Percentiles rank a stretch among this genome's conserved stretches.
phyloP scores from a whole-genome alignment of 2,329 filamentous ascomycete species.

The Fusarium sp. region DNA sequence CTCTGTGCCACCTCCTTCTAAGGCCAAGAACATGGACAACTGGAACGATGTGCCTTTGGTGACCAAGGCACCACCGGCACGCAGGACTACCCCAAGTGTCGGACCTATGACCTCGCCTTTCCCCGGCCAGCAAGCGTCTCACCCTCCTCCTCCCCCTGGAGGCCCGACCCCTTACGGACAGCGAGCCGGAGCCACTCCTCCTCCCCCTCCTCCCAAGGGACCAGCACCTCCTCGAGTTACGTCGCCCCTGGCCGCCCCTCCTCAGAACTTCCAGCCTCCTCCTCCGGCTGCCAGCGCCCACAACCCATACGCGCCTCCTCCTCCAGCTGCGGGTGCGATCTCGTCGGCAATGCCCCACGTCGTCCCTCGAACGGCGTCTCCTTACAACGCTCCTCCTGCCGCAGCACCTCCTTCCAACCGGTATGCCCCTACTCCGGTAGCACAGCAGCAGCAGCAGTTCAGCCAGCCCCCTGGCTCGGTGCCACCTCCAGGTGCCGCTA shows the following conservation, averaged over 20 bases:
- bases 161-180: slow-evolving; percentile 65
- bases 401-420: slow-evolving; percentile 77
- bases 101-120: slow-evolving; percentile 82
- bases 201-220: slow-evolving; percentile 87
- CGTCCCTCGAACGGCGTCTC: slow-evolving; percentile 81
- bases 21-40: slow-evolving; percentile 77
- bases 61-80: slow-evolving; percentile 73
- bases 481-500: slow-evolving; percentile 56
- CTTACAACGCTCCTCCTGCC: slow-evolving; percentile 85
- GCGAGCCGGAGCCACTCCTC: slow-evolving; percentile 75
- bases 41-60: slow-evolving; percentile 98
- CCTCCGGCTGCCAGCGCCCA: slow-evolving; percentile 74
- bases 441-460: slow-evolving; percentile 61
- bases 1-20: slow-evolving; percentile 72
- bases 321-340: slow-evolving; percentile 73
- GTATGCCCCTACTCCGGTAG: slow-evolving; percentile 77
- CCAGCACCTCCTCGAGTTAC: slow-evolving; percentile 76
- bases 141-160: slow-evolving; percentile 61
- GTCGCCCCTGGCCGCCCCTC: slow-evolving; percentile 75
- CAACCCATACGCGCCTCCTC: slow-evolving; percentile 63
- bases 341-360: slow-evolving; percentile 67
- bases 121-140: slow-evolving; percentile 69
- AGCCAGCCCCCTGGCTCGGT: slow-evolving; percentile 57
- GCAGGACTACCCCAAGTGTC: slow-evolving; percentile 79
- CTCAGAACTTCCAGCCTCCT: slow-evolving; percentile 58